Evolutionary conservation across 768 basidiomycete species (phyloP).

Genomic region (Hericium coralloides): DNA sequence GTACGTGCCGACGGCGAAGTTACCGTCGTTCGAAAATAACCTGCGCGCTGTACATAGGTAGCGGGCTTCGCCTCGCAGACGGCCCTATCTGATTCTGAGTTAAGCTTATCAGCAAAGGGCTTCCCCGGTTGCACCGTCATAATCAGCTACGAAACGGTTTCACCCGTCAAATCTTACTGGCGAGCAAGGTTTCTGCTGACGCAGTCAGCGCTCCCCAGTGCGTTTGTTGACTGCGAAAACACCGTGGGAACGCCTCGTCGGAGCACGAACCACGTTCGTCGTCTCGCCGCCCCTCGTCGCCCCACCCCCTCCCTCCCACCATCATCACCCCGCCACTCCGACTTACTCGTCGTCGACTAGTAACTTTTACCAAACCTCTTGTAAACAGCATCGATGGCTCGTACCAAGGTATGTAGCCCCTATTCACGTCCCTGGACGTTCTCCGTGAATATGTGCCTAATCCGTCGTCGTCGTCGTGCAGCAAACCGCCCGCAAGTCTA

Average conservation of each 20-base stretch:
- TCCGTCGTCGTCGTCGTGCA: constrained; percentile 25
- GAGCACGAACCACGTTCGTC: neutral
- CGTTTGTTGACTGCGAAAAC: neutral
- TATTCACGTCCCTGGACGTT: neutral
- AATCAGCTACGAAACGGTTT: too few species aligned
- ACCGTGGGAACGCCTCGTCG: neutral
- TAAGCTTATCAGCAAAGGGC: too few species aligned
- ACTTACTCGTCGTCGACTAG: neutral
- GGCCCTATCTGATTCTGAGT: too few species aligned
- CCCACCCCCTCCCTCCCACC: constrained; percentile 6
- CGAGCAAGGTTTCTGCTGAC: too few species aligned
- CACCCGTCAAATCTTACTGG: too few species aligned
- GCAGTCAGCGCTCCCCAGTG: too few species aligned
- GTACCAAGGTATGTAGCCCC: constrained; percentile 60
- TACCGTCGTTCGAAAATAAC: too few species aligned
- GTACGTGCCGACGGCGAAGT: too few species aligned
- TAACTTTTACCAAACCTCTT: constrained; percentile 4
- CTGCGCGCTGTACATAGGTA: too few species aligned
- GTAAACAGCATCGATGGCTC: constrained; percentile 50
- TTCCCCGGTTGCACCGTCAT: too few species aligned
- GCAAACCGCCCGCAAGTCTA: constrained; percentile 99
- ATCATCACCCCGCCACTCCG: constrained; percentile 11
- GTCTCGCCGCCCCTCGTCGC: neutral
- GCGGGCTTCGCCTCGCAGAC: too few species aligned
- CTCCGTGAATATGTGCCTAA: constrained; percentile 14